These are phyloP conservation scores for Leucaena leucocephala DNA, from an alignment of 306 rosid species.

Conservation along the genomic window DNA sequence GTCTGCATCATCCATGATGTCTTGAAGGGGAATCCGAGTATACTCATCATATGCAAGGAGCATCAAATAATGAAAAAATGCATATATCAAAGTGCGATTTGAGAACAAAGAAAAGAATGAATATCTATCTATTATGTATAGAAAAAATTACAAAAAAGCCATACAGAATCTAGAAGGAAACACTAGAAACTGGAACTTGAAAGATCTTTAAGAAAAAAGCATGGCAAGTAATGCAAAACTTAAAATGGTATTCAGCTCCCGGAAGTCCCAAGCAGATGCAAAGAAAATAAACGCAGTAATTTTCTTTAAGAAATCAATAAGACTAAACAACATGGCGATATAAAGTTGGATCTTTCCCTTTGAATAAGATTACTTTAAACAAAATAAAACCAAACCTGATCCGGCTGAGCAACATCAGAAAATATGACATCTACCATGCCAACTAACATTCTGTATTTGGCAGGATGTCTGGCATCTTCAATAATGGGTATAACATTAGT, in stretches of 20 bases:
- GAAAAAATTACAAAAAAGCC: too few species aligned
- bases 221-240: not conserved
- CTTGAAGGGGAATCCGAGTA: slow-evolving; percentile 79
- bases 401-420: slow-evolving; percentile 99
- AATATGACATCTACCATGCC: slow-evolving; percentile 99
- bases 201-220: too few species aligned
- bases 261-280: not conserved
- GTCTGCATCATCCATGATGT: slow-evolving; percentile 59
- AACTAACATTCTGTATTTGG: slow-evolving; percentile 86
- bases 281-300: not conserved
- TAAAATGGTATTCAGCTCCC: not conserved
- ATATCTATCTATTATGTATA: not conserved
- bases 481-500: slow-evolving; percentile 90
- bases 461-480: slow-evolving; percentile 97
- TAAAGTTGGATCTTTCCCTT: not conserved
- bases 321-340: not conserved
- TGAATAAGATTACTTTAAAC: not conserved
- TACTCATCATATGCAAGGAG: slow-evolving; percentile 47
- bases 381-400: slow-evolving; percentile 65
- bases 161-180: too few species aligned
- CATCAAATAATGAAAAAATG: not conserved
- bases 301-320: too few species aligned
- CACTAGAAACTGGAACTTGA: too few species aligned
- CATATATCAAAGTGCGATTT: not conserved
- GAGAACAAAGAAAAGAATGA: too few species aligned